Conservation (phyloP, 768 basidiomycete species). For the Gloeostereum incarnatum region DNA sequence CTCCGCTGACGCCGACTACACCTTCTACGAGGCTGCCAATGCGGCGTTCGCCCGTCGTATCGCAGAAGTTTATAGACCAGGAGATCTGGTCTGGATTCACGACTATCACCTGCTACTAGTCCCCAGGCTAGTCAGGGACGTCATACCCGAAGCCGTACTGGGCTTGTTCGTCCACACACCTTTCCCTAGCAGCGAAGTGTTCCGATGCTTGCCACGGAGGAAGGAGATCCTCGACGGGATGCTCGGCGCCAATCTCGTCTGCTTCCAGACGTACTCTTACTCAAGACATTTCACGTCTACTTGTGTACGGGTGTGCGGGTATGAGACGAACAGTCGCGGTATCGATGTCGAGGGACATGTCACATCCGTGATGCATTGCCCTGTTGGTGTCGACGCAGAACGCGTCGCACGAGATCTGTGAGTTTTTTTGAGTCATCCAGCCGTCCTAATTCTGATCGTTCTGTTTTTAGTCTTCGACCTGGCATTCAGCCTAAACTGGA, state of each 20-base stretch:
- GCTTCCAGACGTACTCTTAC: slow-evolving; percentile 98
- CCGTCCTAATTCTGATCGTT: slow-evolving; percentile 2
- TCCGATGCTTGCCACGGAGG: slow-evolving; percentile 86
- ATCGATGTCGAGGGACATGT: slow-evolving; percentile 88
- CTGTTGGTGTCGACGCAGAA: slow-evolving; percentile 92
- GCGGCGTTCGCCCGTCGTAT: slow-evolving; percentile 71
- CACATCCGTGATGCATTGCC: slow-evolving; percentile 79
- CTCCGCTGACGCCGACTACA: slow-evolving; percentile 78
- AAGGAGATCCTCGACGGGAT: slow-evolving; percentile 96
- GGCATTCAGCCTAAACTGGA: slow-evolving; percentile 89
- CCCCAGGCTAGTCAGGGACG: slow-evolving; percentile 73
- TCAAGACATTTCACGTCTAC: slow-evolving; percentile 91
- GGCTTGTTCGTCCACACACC: slow-evolving; percentile 98
- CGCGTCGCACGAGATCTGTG: slow-evolving; percentile 77
- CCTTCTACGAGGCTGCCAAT: slow-evolving; percentile 76
- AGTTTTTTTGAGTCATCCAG: slow-evolving; percentile 14
- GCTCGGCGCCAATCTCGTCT: slow-evolving; percentile 93
- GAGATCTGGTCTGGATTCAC: slow-evolving; percentile 92
- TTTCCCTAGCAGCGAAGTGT: slow-evolving; percentile 95
- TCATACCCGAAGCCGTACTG: slow-evolving; percentile 58
- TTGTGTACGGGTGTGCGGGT: slow-evolving; percentile 93
- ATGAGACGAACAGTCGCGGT: slow-evolving; percentile 62
- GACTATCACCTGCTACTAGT: slow-evolving; percentile 95
- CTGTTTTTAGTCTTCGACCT: slow-evolving; percentile 44
- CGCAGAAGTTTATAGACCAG: slow-evolving; percentile 68